These are phyloP conservation scores for Pseudocercospora fuligena DNA, from an alignment of 2,329 filamentous ascomycete genomes.

Conservation along the genomic window DNA sequence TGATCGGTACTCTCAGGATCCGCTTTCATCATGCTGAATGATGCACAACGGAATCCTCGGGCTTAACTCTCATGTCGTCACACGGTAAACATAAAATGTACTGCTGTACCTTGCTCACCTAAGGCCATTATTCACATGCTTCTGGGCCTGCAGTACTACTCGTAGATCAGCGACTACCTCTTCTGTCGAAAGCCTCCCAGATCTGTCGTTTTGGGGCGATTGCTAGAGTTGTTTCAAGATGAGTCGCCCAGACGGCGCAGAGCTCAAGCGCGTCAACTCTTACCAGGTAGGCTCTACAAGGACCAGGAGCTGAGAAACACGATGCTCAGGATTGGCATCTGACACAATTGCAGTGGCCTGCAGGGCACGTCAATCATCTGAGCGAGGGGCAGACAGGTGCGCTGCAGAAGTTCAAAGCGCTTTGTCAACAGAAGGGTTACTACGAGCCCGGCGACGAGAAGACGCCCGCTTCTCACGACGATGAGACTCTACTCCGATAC, in stretches of 20 bases:
- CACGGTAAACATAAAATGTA: neutral
- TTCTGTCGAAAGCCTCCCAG: neutral
- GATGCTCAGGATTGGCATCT: neutral
- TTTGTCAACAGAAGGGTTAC: slow-evolving; percentile 68
- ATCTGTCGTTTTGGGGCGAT: neutral
- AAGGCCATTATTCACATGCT: neutral
- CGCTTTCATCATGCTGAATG: slow-evolving; percentile 8
- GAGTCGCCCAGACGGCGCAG: slow-evolving; percentile 27
- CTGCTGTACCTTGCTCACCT: slow-evolving; percentile 1
- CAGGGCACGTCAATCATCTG: slow-evolving; percentile 81
- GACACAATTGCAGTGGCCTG: slow-evolving; percentile 59
- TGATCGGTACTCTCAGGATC: neutral
- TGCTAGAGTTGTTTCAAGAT: slow-evolving; percentile 9
- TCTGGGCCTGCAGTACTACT: neutral
- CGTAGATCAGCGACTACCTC: neutral
- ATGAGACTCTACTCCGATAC: slow-evolving; percentile 78
- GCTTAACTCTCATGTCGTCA: slow-evolving; percentile 1
- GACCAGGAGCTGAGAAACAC: neutral
- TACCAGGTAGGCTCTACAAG: slow-evolving; percentile 33
- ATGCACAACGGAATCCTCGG: slow-evolving; percentile 9
- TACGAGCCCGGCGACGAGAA: slow-evolving; percentile 55
- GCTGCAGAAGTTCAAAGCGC: slow-evolving; percentile 72
- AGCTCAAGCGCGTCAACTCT: slow-evolving; percentile 38
- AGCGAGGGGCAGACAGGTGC: slow-evolving; percentile 69
- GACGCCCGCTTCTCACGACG: slow-evolving; percentile 66